Conservation (phyloP, 2,329 filamentous ascomycete genomes). For the Trichophyton equinum region DNA sequence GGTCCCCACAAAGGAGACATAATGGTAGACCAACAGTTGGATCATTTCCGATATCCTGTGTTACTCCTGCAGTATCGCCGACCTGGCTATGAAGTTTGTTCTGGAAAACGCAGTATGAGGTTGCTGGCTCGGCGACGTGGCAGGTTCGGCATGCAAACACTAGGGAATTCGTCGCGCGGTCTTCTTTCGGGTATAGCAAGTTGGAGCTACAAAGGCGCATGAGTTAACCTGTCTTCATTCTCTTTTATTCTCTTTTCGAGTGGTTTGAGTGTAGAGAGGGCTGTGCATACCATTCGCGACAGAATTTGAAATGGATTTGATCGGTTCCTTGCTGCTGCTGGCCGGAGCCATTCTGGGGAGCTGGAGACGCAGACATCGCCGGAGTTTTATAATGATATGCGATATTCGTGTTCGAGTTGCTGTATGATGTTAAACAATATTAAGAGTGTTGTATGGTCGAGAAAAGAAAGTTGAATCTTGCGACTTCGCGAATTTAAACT, state of each 20-base stretch:
- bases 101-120: slow-evolving; percentile 85
- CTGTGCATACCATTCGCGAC: slow-evolving; percentile 67
- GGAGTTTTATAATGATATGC: not conserved
- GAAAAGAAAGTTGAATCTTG: not conserved
- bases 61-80: slow-evolving; percentile 92
- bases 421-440: not conserved
- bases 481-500: not conserved
- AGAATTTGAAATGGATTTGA: slow-evolving; percentile 95
- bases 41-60: slow-evolving; percentile 91
- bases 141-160: slow-evolving; percentile 96
- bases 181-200: slow-evolving; percentile 94
- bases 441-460: not conserved
- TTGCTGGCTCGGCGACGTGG: slow-evolving; percentile 75
- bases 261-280: not conserved
- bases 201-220: slow-evolving; percentile 54
- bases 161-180: slow-evolving; percentile 67
- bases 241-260: not conserved
- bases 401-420: not conserved
- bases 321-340: slow-evolving; percentile 36
- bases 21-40: slow-evolving; percentile 79
- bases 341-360: slow-evolving; percentile 27
- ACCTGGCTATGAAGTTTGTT: slow-evolving; percentile 85
- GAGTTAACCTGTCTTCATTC: slow-evolving; percentile 14
- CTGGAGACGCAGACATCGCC: slow-evolving; percentile 33
- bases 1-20: slow-evolving; percentile 44